Evolutionary conservation across 331 rosid genomes (phyloP), one percentile per base, ranked within the genome.

Genomic region (Pyracantha coccinea): DNA sequence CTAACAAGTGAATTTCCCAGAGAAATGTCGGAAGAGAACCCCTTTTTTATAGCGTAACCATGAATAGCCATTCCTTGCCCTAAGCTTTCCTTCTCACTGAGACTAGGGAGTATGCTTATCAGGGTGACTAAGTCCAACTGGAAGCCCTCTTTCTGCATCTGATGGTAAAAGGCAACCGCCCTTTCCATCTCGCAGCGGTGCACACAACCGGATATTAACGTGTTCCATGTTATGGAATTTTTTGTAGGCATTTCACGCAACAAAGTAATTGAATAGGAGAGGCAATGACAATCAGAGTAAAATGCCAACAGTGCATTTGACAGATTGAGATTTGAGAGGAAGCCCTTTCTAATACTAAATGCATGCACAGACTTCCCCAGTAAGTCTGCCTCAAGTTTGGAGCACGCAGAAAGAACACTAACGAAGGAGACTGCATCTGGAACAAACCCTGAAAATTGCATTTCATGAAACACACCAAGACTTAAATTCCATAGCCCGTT

Each of bases 281-380:
- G 44, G 64, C 57, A 52, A 28, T n/a, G 25, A 67, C 68, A 75
- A 53, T 61, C 52, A 53, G 79, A 61, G 75, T 83, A 83, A 66
- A 79, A 79, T 23, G 79, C 78, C 78, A 83, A 38, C 50, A 83
- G 29, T 6, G 83, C 63, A 31, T 83, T 83, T 75, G 83, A 50
- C 69, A 79, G 74, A 52, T 66, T 71, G 69, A 75, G 76, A 38
- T 59, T 68, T 21, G 76, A 79, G 35, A 60, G 47, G 32, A 75
- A 17, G 28, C 81, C 79, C 53, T 27, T 78, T 31, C 76, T 67
- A 29, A 83, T 50, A 52, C 75, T 60, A 71, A 79, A 68, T 10
- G 76, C 81, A 67, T 83, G 83, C 11, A 64, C 79, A 6, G 86
- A 83, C 73, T 52, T 72, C 23, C 86, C 86, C 21, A 71, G 35